These are phyloP conservation scores for Lentinus tigrinus DNA, from an alignment of 768 basidiomycete genomes.

Conservation along the genomic window DNA sequence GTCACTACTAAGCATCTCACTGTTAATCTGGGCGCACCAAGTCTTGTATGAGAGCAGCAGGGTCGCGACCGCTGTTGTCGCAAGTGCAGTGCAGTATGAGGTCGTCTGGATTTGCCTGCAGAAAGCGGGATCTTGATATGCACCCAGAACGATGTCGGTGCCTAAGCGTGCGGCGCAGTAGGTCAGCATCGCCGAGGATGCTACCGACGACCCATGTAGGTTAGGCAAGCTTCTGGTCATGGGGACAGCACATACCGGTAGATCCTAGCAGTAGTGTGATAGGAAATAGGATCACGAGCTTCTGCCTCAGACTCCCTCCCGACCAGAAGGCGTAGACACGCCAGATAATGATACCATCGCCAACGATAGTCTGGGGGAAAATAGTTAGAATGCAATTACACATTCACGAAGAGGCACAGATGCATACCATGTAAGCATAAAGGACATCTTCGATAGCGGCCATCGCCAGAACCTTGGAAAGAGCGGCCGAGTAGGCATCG, in stretches of 20 bases:
- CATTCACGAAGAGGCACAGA: neutral
- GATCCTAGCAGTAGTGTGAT: conserved; percentile 18
- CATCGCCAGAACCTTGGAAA: neutral
- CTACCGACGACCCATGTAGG: neutral
- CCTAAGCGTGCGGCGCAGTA: conserved; percentile 20
- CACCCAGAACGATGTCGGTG: conserved; percentile 16
- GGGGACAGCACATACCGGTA: conserved; percentile 13
- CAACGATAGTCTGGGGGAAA: conserved; percentile 25
- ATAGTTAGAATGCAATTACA: neutral
- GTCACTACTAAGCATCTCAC: neutral
- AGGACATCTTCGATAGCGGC: conserved; percentile 13
- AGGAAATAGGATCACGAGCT: conserved; percentile 17
- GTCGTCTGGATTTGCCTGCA: conserved; percentile 22
- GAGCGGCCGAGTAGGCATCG: neutral
- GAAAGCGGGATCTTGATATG: conserved; percentile 20
- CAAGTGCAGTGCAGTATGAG: conserved; percentile 20
- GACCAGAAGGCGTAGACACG: conserved; percentile 22
- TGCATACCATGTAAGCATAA: conserved; percentile 22
- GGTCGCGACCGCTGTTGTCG: conserved; percentile 21
- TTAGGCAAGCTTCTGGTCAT: neutral
- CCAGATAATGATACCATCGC: conserved; percentile 25
- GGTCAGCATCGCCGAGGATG: conserved; percentile 17
- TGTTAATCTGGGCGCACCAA: conserved; percentile 7
- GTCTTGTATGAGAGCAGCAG: conserved; percentile 18
- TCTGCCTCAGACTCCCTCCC: conserved; percentile 8